phyloP scores from a whole-genome alignment of 75 land plant species.

The Sequoia sempervirens region DNA sequence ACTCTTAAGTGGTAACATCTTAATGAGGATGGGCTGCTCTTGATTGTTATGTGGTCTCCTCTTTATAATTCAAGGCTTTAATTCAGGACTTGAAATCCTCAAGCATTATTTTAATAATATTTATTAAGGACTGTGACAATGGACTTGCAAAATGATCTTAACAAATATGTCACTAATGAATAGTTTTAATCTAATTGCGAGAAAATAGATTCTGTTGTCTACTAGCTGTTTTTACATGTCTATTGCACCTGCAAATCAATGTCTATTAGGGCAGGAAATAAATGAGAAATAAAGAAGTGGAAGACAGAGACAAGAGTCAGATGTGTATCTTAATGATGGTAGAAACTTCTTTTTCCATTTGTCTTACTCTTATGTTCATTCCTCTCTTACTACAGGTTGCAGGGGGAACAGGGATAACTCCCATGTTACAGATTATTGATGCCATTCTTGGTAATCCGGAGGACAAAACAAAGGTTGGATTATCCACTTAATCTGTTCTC shows the following conservation, averaged over 20 bases:
- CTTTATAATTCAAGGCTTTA: not conserved
- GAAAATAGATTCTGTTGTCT: not conserved
- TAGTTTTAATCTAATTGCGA: not conserved
- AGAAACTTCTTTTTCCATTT: not conserved
- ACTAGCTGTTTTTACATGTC: not conserved
- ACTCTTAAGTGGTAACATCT: not conserved
- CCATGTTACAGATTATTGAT: conserved; percentile 94
- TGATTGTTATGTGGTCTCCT: not conserved
- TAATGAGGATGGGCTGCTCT: not conserved
- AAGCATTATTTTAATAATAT: not conserved
- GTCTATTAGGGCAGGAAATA: not conserved
- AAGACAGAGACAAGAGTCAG: not conserved
- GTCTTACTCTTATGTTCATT: not conserved
- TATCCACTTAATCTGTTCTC: not conserved
- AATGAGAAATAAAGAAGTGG: not conserved
- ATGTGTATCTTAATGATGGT: not conserved
- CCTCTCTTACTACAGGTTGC: conserved; percentile 64
- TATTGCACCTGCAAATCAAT: not conserved
- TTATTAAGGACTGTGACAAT: not conserved
- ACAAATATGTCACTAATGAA: not conserved
- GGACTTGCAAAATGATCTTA: not conserved
- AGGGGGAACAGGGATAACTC: conserved; percentile 96
- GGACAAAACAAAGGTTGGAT: conserved; percentile 81
- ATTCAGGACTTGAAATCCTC: not conserved
- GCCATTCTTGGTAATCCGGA: conserved; percentile 87